phyloP scores from a whole-genome alignment of 306 rosid genomes.

The Castanea mollissima region DNA sequence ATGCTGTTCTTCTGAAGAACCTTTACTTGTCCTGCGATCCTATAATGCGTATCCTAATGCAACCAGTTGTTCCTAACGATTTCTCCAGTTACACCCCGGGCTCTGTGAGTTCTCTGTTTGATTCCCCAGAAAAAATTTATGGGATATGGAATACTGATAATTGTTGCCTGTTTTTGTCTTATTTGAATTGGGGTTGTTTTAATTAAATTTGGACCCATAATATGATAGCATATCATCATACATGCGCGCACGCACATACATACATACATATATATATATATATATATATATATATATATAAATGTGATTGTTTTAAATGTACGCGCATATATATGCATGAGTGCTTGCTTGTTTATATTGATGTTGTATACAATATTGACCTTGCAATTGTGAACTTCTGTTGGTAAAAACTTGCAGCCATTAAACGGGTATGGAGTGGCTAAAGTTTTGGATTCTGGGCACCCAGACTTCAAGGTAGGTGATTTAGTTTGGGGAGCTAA shows the following conservation, averaged over 20 bases:
- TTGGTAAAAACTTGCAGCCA: constrained; percentile 4
- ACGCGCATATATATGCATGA: no score
- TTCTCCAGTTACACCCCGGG: constrained; percentile 35
- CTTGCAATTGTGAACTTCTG: neutral
- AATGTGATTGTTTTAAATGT: no score
- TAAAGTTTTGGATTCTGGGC: constrained; percentile 43
- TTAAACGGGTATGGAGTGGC: constrained; percentile 53
- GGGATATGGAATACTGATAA: no score
- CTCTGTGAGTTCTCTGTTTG: constrained; percentile 25
- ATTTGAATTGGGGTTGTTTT: no score
- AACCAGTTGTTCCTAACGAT: neutral
- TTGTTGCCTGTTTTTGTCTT: no score
- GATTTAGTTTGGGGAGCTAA: constrained; percentile 41
- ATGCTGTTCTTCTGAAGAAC: constrained; percentile 50
- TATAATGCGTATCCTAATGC: constrained; percentile 40
- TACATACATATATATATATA: no score
- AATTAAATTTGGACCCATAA: no score
- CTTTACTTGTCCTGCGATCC: constrained; percentile 70
- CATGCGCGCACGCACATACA: no score
- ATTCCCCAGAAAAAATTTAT: no score
- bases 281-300: no score
- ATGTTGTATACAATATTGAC: neutral
- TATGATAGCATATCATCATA: no score
- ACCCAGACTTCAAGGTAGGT: constrained; percentile 44
- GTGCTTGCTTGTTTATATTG: no score